Percentiles rank a stretch among this genome's conserved stretches.
phyloP scores from a whole-genome alignment of 192 early-diverging fungal genomes.

The Entomortierella parvispora region DNA sequence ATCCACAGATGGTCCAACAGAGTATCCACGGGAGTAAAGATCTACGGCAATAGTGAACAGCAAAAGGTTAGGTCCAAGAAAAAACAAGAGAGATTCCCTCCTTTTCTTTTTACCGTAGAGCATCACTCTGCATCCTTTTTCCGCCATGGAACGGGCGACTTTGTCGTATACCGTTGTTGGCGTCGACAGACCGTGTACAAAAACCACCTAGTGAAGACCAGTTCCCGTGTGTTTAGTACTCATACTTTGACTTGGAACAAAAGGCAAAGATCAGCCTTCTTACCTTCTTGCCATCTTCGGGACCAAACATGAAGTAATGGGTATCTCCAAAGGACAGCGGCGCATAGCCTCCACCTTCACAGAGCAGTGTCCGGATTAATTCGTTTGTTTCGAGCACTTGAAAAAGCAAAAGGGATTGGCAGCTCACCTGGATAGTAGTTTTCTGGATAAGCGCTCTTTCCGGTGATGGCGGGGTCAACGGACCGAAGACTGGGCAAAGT shows the following conservation, averaged over 20 bases:
- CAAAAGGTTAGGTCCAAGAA: neutral
- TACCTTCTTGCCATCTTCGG: constrained; percentile 53
- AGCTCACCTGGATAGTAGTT: constrained; percentile 39
- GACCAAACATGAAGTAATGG: constrained; percentile 49
- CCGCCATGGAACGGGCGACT: constrained; percentile 33
- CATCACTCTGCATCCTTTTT: constrained; percentile 35
- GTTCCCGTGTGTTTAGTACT: no score
- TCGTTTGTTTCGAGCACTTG: neutral
- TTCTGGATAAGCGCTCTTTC: constrained; percentile 29
- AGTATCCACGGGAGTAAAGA: constrained; percentile 45
- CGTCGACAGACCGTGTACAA: constrained; percentile 44
- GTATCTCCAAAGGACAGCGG: constrained; percentile 46
- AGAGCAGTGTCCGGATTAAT: neutral
- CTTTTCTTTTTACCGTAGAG: constrained; percentile 24
- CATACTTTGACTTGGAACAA: no score
- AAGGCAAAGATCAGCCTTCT: no score
- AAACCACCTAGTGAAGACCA: constrained; percentile 47
- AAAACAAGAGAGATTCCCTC: no score
- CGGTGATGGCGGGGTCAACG: neutral
- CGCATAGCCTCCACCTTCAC: constrained; percentile 42
- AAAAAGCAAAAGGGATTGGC: neutral
- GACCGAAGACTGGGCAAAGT: constrained; percentile 27
- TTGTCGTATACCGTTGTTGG: constrained; percentile 34
- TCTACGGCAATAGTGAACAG: constrained; percentile 9
- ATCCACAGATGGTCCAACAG: constrained; percentile 30